These are phyloP conservation scores for Ophiocordyceps camponoti-floridani DNA, from an alignment of 2,329 filamentous ascomycete genomes.

Conservation along the genomic window DNA sequence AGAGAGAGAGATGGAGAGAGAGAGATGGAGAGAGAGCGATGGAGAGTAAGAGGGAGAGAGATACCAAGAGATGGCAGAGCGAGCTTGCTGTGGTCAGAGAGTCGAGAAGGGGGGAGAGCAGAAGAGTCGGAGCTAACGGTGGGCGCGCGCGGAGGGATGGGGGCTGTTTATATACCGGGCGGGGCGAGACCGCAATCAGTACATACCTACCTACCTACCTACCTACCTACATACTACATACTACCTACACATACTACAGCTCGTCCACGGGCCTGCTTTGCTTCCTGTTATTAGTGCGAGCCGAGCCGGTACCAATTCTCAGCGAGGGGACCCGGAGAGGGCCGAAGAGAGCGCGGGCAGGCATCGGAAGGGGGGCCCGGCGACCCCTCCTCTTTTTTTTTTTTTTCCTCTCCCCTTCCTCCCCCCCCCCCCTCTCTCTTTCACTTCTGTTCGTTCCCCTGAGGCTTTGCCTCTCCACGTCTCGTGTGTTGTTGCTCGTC, in stretches of 20 bases:
- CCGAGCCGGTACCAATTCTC: neutral
- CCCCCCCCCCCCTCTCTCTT: slow-evolving; percentile 7
- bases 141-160: slow-evolving; percentile 31
- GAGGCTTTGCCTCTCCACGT: slow-evolving; percentile 7
- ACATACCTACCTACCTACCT: slow-evolving; percentile 5
- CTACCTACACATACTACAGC: no score
- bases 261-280: no score
- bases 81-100: slow-evolving; percentile 2
- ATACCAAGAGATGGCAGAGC: slow-evolving; percentile 6
- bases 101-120: slow-evolving; percentile 12
- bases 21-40: slow-evolving; percentile 4
- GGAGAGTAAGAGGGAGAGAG: slow-evolving; percentile 5
- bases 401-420: slow-evolving; percentile 8
- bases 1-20: slow-evolving; percentile 4
- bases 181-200: slow-evolving; percentile 39
- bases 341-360: neutral
- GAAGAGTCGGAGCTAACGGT: slow-evolving; percentile 16
- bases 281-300: neutral
- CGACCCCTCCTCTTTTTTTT: slow-evolving; percentile 5
- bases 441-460: slow-evolving; percentile 8
- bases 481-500: slow-evolving; percentile 6
- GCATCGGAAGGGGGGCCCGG: no score
- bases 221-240: neutral
- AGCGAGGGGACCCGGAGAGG: neutral
- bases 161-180: slow-evolving; percentile 45